phyloP scores from a whole-genome alignment of 2,329 filamentous ascomycete species.

The Colletotrichum sp. region DNA sequence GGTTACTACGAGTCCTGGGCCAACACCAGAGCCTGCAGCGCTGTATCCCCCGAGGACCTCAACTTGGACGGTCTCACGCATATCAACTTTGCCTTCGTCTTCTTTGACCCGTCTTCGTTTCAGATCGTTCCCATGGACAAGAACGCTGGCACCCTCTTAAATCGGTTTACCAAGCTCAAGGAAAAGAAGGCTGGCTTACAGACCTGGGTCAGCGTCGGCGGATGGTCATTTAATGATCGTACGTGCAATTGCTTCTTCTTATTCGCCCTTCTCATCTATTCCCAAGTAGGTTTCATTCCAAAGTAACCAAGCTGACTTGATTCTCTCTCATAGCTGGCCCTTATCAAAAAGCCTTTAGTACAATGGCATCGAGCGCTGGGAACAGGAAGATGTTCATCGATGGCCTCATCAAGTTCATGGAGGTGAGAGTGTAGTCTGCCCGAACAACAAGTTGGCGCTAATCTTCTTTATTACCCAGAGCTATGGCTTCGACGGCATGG shows the following conservation, averaged over 20 bases:
- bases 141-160: conserved; percentile 22
- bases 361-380: conserved; percentile 12
- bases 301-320: not conserved
- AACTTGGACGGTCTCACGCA: conserved; percentile 11
- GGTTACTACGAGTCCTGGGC: conserved; percentile 41
- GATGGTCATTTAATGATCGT: conserved; percentile 42
- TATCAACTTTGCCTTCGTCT: conserved; percentile 44
- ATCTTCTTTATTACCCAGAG: conserved; percentile 38
- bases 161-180: conserved; percentile 35
- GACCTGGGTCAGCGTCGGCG: conserved; percentile 44
- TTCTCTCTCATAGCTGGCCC: conserved; percentile 22
- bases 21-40: conserved; percentile 22
- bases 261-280: not conserved
- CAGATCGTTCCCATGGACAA: conserved; percentile 27
- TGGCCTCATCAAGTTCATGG: conserved; percentile 22
- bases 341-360: conserved; percentile 28
- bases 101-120: conserved; percentile 37
- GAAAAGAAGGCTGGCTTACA: conserved; percentile 30
- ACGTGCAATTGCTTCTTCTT: conserved; percentile 17
- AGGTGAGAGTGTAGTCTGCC: conserved; percentile 29
- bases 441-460: conserved; percentile 16
- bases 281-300: not conserved
- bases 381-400: conserved; percentile 24
- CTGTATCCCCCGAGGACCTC: conserved; percentile 17
- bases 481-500: conserved; percentile 35